Evolutionary conservation across 1,284 basidiomycete genomes (phyloP).

Genomic region (Bondarzewia mesenterica): DNA sequence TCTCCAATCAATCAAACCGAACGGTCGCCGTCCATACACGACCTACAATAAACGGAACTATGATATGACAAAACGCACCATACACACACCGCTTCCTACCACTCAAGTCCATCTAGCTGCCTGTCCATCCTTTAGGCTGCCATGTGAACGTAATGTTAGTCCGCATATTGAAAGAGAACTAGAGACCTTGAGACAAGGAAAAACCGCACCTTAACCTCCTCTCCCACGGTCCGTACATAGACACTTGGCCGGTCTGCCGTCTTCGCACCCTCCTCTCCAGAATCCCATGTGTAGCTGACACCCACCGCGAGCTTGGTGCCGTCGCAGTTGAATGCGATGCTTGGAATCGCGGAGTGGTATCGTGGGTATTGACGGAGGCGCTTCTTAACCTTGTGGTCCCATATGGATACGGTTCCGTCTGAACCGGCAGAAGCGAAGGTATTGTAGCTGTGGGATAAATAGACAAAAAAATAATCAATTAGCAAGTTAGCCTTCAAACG

Average conservation of each 20-base stretch:
- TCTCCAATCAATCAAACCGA: no score
- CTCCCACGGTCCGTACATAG: slow-evolving; percentile 28
- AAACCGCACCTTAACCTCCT: slow-evolving; percentile 49
- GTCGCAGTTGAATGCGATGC: slow-evolving; percentile 76
- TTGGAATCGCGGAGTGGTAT: slow-evolving; percentile 64
- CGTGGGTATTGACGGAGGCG: slow-evolving; percentile 85
- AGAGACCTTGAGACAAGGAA: neutral
- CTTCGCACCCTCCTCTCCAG: slow-evolving; percentile 64
- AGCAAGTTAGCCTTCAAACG: slow-evolving; percentile 1
- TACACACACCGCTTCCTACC: no score
- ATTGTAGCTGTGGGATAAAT: slow-evolving; percentile 55
- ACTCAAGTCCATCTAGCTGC: slow-evolving; percentile 8
- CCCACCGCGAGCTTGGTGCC: slow-evolving; percentile 79
- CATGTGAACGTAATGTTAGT: neutral
- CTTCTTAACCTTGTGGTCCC: slow-evolving; percentile 98
- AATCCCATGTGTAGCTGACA: slow-evolving; percentile 83
- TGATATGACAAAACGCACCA: neutral
- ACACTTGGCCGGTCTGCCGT: slow-evolving; percentile 31
- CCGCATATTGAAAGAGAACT: neutral
- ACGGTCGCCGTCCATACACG: neutral
- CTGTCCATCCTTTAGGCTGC: slow-evolving; percentile 24
- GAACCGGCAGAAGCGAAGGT: slow-evolving; percentile 95
- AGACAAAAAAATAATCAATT: slow-evolving; percentile 1
- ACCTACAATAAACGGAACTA: neutral
- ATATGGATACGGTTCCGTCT: slow-evolving; percentile 86